These are phyloP conservation scores for Lasiodiplodia sp. DNA, from an alignment of 2,329 filamentous ascomycete species.

Conservation along the genomic window DNA sequence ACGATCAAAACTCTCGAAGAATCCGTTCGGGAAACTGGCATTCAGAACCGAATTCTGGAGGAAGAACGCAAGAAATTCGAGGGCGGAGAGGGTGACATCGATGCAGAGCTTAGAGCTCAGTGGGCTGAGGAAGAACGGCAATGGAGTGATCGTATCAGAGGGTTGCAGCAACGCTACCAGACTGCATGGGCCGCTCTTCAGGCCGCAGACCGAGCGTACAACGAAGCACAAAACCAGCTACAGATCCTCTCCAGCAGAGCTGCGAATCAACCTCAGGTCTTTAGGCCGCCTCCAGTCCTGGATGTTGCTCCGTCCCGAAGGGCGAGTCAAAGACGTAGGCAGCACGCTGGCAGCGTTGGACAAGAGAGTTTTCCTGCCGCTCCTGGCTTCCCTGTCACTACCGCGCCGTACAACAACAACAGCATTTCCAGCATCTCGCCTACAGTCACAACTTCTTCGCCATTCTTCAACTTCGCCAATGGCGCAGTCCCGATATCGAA, in stretches of 20 bases:
- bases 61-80: conserved; percentile 67
- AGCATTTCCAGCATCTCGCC: conserved; percentile 58
- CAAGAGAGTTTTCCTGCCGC: conserved; percentile 48
- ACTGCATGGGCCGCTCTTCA: conserved; percentile 45
- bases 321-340: conserved; percentile 50
- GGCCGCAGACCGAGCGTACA: conserved; percentile 47
- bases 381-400: conserved; percentile 39
- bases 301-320: conserved; percentile 42
- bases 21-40: conserved; percentile 74
- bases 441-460: conserved; percentile 58
- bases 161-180: conserved; percentile 60
- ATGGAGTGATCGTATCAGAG: conserved; percentile 63
- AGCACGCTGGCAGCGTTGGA: conserved; percentile 36
- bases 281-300: conserved; percentile 40
- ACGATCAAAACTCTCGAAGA: conserved; percentile 71
- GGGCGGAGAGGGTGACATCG: conserved; percentile 51
- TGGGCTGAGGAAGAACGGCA: conserved; percentile 59
- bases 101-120: conserved; percentile 50
- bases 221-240: conserved; percentile 52
- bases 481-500: conserved; percentile 57
- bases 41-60: conserved; percentile 76
- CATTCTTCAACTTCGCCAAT: conserved; percentile 66
- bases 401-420: conserved; percentile 54
- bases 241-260: conserved; percentile 49
- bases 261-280: conserved; percentile 45